Percentiles rank a stretch among this genome's conserved stretches.
Evolutionary conservation across 345 rosid species (phyloP).

Genomic region (Pistacia vera): DNA sequence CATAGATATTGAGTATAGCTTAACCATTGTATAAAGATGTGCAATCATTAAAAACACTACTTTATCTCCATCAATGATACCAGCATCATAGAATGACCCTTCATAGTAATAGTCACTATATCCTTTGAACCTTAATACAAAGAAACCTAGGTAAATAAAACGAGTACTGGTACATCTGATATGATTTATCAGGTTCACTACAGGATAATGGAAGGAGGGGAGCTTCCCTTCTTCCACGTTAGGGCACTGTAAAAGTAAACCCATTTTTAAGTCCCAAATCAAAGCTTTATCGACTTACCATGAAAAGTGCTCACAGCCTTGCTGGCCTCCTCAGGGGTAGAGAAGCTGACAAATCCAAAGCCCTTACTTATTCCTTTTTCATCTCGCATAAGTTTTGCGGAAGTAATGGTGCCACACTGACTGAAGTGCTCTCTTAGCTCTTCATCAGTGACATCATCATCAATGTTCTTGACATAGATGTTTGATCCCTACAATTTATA

Average conservation of each 20-base stretch:
- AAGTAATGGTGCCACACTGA: conserved; percentile 7
- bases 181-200: no score
- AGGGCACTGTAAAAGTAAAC: conserved; percentile 22
- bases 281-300: conserved; percentile 50
- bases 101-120: background rate
- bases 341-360: conserved; percentile 23
- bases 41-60: no score
- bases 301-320: conserved; percentile 9
- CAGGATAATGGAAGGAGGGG: no score
- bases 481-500: conserved; percentile 9
- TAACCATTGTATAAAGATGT: no score
- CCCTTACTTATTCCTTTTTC: conserved; percentile 15
- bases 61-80: no score
- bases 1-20: no score
- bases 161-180: background rate
- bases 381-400: conserved; percentile 9
- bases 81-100: background rate
- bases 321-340: conserved; percentile 14
- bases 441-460: conserved; percentile 13
- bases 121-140: background rate
- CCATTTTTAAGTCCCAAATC: conserved; percentile 33
- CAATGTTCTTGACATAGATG: conserved; percentile 18
- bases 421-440: conserved; percentile 1
- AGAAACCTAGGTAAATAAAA: no score
- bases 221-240: no score